Conservation (phyloP, 2,329 filamentous ascomycete species). For the Stachybotrys chlorohalonatus region DNA sequence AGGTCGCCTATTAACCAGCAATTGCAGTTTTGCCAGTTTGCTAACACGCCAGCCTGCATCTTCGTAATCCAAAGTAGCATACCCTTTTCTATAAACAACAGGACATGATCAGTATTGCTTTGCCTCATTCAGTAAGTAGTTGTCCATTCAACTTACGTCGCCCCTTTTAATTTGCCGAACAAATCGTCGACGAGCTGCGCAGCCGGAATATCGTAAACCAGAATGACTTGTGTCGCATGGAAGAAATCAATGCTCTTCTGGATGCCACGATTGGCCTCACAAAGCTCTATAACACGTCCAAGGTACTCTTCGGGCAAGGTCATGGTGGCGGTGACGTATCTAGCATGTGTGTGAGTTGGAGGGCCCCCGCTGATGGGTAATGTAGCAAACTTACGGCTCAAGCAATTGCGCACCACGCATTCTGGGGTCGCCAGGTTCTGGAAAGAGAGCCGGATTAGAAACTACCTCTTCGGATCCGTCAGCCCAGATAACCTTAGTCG, state of each 20-base stretch:
- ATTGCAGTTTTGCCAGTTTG: constrained; percentile 77
- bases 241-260: constrained; percentile 89
- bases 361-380: background rate
- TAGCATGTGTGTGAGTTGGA: constrained; percentile 3
- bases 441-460: constrained; percentile 81
- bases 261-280: constrained; percentile 78
- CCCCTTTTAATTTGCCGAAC: constrained; percentile 91
- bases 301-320: constrained; percentile 92
- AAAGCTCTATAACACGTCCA: constrained; percentile 89
- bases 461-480: constrained; percentile 73
- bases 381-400: constrained; percentile 36
- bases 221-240: constrained; percentile 81
- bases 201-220: constrained; percentile 84
- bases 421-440: constrained; percentile 49
- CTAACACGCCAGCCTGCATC: constrained; percentile 80
- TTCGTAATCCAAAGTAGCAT: constrained; percentile 94
- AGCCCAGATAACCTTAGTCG: constrained; percentile 74
- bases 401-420: constrained; percentile 34
- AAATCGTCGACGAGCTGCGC: constrained; percentile 92
- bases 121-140: background rate
- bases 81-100: constrained; percentile 57
- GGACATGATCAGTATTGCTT: background rate
- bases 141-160: constrained; percentile 40
- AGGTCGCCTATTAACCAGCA: constrained; percentile 86
- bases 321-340: constrained; percentile 71